Percentiles rank a stretch among this genome's conserved stretches.
These are phyloP conservation scores for Phlyctochytrium arcticum DNA, from an alignment of 192 early-diverging fungal species.

Conservation along the genomic window DNA sequence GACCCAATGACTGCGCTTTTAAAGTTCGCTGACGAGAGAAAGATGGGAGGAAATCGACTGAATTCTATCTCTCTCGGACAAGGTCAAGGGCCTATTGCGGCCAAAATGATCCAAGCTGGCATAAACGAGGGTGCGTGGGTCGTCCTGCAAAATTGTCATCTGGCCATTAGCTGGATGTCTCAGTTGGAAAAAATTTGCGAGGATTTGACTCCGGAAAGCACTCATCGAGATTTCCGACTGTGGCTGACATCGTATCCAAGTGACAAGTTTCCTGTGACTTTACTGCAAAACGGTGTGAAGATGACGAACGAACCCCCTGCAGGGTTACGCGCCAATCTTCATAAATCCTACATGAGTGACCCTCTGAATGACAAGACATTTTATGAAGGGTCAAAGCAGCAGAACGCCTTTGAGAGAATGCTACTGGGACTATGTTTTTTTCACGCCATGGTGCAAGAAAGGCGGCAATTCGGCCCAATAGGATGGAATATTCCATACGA, in stretches of 20 bases:
- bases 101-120: slow-evolving; percentile 47
- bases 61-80: slow-evolving; percentile 59
- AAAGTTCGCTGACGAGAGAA: slow-evolving; percentile 53
- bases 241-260: slow-evolving; percentile 57
- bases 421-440: slow-evolving; percentile 58
- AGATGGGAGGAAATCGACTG: slow-evolving; percentile 50
- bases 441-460: slow-evolving; percentile 59
- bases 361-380: slow-evolving; percentile 57
- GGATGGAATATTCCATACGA: slow-evolving; percentile 67
- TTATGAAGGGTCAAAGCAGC: slow-evolving; percentile 57
- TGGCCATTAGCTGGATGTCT: slow-evolving; percentile 63
- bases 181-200: slow-evolving; percentile 59
- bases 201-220: slow-evolving; percentile 49
- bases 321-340: slow-evolving; percentile 49
- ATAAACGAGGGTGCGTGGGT: slow-evolving; percentile 55
- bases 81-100: slow-evolving; percentile 61
- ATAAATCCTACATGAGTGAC: slow-evolving; percentile 49
- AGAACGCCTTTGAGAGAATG: slow-evolving; percentile 48
- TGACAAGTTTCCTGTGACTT: slow-evolving; percentile 56
- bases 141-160: slow-evolving; percentile 59
- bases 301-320: slow-evolving; percentile 62
- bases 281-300: slow-evolving; percentile 61
- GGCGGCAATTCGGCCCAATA: slow-evolving; percentile 57
- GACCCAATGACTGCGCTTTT: slow-evolving; percentile 57
- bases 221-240: slow-evolving; percentile 50